Conservation (phyloP, 306 rosid species). For the Castanospermum australe region DNA sequence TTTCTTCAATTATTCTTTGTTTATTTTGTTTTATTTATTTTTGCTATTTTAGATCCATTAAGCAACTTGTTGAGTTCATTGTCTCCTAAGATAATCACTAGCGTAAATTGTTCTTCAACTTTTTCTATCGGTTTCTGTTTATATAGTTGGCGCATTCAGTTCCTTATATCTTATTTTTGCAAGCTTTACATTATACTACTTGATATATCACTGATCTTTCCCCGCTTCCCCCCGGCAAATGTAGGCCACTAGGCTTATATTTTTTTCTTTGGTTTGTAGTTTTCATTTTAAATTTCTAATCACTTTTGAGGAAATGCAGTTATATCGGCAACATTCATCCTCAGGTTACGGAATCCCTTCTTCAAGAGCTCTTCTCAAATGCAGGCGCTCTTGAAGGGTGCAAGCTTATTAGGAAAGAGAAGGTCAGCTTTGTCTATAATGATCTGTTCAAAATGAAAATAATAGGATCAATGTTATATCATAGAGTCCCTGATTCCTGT, state of each 20-base stretch:
- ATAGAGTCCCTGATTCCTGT: not conserved
- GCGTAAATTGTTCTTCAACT: not conserved
- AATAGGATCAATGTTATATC: not conserved
- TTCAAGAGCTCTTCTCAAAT: constrained; percentile 78
- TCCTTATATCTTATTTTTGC: not conserved
- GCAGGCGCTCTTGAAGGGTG: constrained; percentile 93
- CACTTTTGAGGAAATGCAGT: constrained; percentile 51
- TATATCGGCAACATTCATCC: constrained; percentile 93
- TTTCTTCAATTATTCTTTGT: not conserved
- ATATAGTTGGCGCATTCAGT: not conserved
- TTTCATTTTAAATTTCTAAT: constrained; percentile 16
- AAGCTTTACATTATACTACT: not conserved
- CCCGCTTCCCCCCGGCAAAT: not conserved
- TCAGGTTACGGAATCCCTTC: constrained; percentile 81
- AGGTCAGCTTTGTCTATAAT: constrained; percentile 47
- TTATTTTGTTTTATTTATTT: not conserved
- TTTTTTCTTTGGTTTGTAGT: not conserved
- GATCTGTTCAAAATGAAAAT: not conserved
- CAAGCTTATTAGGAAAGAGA: constrained; percentile 90
- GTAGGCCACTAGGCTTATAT: not conserved
- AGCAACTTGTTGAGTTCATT: constrained; percentile 16
- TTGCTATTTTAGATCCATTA: constrained; percentile 25
- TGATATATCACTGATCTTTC: too few relatives aligned
- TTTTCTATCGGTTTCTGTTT: not conserved
- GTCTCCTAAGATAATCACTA: constrained; percentile 10